Conservation (phyloP, 805 yeast species). For the Clavispora carvajalis region DNA sequence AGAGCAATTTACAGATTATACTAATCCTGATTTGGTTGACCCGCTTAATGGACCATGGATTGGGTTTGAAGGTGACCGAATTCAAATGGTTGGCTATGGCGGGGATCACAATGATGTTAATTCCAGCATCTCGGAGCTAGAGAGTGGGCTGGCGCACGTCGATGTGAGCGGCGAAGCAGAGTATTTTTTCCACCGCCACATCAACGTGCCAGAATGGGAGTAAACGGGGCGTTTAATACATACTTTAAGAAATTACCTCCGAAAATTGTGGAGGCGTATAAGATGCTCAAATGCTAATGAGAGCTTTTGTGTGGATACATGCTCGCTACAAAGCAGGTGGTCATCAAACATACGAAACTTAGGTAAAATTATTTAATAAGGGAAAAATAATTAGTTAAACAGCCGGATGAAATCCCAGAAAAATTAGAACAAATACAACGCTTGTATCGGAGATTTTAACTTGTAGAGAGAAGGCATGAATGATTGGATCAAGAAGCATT, state of each 20-base stretch:
- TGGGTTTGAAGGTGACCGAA: constrained; percentile 49
- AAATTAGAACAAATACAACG: no score
- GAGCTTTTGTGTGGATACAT: no score
- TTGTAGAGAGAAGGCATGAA: background rate
- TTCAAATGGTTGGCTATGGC: constrained; percentile 35
- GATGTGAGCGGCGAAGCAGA: constrained; percentile 1
- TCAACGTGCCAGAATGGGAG: constrained; percentile 16
- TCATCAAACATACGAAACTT: background rate
- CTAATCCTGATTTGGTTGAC: constrained; percentile 44
- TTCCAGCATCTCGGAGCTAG: constrained; percentile 16
- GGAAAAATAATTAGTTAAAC: background rate
- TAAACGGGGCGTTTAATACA: no score
- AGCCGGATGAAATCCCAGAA: no score
- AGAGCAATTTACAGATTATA: constrained; percentile 46
- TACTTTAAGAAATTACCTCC: no score
- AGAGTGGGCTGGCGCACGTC: constrained; percentile 6
- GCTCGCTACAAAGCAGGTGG: background rate
- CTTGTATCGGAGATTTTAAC: background rate
- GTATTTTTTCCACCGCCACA: constrained; percentile 12
- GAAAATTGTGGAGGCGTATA: no score
- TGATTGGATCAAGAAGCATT: no score
- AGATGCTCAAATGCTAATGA: no score
- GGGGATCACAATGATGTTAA: constrained; percentile 2
- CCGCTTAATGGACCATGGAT: constrained; percentile 53
- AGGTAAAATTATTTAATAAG: background rate